Percentiles rank a stretch among this genome's conserved stretches.
phyloP scores from a whole-genome alignment of 345 rosid genomes.

The Brassica cretica region DNA sequence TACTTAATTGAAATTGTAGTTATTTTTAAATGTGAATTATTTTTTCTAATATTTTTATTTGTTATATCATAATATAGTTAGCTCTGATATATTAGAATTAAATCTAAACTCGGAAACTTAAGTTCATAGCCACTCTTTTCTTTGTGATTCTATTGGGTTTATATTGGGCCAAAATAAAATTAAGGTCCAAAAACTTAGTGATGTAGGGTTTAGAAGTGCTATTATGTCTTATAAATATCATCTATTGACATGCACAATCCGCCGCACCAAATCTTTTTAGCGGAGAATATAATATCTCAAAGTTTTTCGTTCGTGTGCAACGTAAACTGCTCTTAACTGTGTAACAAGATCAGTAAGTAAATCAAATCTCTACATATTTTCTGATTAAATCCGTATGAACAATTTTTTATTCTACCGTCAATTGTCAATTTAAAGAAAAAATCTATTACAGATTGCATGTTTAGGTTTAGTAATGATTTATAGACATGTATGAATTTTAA shows the following conservation, averaged over 20 bases:
- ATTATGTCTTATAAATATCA: neutral
- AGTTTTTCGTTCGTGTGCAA: no score
- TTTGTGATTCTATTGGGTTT: neutral
- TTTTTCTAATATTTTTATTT: neutral
- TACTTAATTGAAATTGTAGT: neutral
- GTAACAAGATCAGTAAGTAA: no score
- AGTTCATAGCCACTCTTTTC: neutral
- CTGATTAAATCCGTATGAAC: no score
- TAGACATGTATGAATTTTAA: neutral
- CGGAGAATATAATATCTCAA: neutral
- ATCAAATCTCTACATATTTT: no score
- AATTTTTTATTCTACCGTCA: no score
- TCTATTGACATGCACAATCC: neutral
- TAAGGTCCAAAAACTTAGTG: neutral
- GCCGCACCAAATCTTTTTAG: neutral
- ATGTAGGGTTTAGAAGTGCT: neutral
- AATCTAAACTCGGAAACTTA: neutral
- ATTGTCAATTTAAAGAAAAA: no score
- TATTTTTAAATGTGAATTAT: neutral
- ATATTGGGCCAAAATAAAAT: neutral
- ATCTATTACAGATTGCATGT: neutral
- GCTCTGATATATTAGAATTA: neutral
- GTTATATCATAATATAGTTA: neutral
- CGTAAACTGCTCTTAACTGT: no score
- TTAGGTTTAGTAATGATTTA: neutral